Base-by-base conservation (phyloP, 768 basidiomycete species). In the Calocybe gangraenosa region DNA sequence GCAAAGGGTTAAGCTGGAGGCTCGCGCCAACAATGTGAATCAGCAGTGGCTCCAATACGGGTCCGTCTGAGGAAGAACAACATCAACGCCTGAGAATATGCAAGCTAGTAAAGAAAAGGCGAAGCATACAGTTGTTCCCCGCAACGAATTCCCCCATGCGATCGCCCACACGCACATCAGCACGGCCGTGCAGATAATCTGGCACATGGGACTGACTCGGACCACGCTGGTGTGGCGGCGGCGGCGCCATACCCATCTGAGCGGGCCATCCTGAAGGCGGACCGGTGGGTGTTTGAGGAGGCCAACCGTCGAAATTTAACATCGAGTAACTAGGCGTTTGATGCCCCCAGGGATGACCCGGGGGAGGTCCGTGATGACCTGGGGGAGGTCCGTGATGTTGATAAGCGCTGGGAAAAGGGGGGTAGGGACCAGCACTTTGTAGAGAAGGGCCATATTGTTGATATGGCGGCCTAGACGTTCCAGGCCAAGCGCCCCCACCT, bases 11-110 rank as follows among this genome's bases (percentile, higher is more conserved):
- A 25, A 89, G 46, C 37, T 63, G 60, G 4, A 81, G 51, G 5
- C 52, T 49, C 1, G 78, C 79, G 0, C 65, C 53, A 8, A 86
- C 73, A 19, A 77, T 63, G 40, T 68, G 70, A 14, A 73, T 60
- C 15, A 82, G 58, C 51, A 83, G 75, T 0, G 86, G 79, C 9
- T 76, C 75, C 2, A 90, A 68, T 8, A 88, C 85, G 2, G 87
- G 85, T 0, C 84, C 81, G 57, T 89, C 81, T 82, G 60, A 30
- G 13, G 37, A 41, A 9, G 38, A 40, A 20, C 13, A 35, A 31
- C 18, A 30, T 20, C 30, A 11, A 35, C 7, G 33, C 13, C 8
- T 33, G 8, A 44, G 18, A 7, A 18, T 14, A n/a, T 25, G 25
- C 25, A 23, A 38, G 11, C 30, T 22, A 37, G 35, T 20, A 10